Conservation (phyloP, 1,284 basidiomycete genomes). For the Rhodotorula sp. region DNA sequence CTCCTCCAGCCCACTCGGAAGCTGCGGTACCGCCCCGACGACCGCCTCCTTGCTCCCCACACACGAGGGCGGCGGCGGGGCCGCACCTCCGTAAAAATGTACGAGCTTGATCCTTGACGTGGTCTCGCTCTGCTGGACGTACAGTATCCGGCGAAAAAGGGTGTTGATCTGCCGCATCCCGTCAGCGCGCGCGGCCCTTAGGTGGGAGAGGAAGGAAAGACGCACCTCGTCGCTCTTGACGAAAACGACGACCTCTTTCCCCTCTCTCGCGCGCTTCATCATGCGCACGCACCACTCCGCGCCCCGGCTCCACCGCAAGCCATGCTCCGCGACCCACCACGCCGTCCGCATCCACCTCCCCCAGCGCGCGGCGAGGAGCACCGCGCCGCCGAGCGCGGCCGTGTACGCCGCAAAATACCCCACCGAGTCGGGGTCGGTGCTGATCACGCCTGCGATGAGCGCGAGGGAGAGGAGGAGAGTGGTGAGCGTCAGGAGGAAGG, state of each 20-base stretch:
- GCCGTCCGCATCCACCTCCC: conserved; percentile 61
- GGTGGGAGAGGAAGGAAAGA: not conserved
- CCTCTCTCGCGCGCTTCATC: conserved; percentile 58
- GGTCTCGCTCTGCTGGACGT: conserved; percentile 67
- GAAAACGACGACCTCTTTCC: conserved; percentile 61
- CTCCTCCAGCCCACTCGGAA: no score
- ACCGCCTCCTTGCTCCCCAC: not conserved
- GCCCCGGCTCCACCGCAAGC: conserved; percentile 63
- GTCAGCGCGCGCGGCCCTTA: no score
- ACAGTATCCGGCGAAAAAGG: no score
- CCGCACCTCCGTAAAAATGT: conserved; percentile 59
- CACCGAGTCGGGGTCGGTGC: conserved; percentile 60
- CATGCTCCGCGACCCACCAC: conserved; percentile 55
- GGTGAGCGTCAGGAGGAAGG: conserved; percentile 54
- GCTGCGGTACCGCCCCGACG: not conserved
- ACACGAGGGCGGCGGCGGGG: no score
- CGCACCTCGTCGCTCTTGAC: conserved; percentile 65
- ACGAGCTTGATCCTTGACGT: conserved; percentile 67
- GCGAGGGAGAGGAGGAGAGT: conserved; percentile 57
- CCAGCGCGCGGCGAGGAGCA: conserved; percentile 57
- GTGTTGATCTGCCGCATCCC: no score
- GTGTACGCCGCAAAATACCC: conserved; percentile 59
- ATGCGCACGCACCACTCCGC: conserved; percentile 55
- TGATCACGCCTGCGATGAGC: conserved; percentile 65
- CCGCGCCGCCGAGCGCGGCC: conserved; percentile 35